Conservation (phyloP, 257 asterid genomes). For the Penstemon davidsonii region DNA sequence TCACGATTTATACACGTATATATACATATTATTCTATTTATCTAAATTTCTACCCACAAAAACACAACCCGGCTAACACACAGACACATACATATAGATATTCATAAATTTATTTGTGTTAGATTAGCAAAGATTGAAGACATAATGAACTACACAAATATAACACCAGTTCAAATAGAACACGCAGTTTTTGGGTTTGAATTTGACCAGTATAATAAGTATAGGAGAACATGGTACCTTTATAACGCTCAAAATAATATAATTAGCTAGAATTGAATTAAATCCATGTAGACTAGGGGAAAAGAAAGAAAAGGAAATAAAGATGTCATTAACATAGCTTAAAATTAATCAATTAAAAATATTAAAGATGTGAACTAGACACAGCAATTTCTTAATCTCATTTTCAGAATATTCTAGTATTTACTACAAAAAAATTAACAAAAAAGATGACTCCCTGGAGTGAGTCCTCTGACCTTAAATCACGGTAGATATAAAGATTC, state of each 20-base stretch:
- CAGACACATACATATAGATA: not conserved
- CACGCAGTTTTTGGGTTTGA: not conserved
- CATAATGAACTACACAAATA: not conserved
- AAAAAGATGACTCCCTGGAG: conserved; percentile 22
- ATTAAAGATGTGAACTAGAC: conserved; percentile 14
- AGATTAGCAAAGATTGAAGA: not conserved
- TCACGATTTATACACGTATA: not conserved
- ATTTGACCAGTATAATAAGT: no score
- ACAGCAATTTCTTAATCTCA: conserved; percentile 16
- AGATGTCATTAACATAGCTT: not conserved
- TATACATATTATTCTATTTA: not conserved
- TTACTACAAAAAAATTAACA: conserved; percentile 13
- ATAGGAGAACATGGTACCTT: not conserved
- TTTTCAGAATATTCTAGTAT: conserved; percentile 2
- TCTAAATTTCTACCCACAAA: not conserved
- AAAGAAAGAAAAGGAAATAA: conserved; percentile 6
- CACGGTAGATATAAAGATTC: conserved; percentile 13
- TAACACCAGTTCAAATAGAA: not conserved
- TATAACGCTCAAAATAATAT: not conserved
- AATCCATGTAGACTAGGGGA: conserved; percentile 3
- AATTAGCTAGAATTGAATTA: not conserved
- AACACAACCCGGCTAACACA: not conserved
- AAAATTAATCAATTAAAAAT: no score
- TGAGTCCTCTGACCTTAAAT: conserved; percentile 29
- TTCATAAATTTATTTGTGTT: not conserved